Percentiles rank a stretch among this genome's conserved stretches.
Conservation (phyloP, 345 rosid genomes). For the Salix viminalis region DNA sequence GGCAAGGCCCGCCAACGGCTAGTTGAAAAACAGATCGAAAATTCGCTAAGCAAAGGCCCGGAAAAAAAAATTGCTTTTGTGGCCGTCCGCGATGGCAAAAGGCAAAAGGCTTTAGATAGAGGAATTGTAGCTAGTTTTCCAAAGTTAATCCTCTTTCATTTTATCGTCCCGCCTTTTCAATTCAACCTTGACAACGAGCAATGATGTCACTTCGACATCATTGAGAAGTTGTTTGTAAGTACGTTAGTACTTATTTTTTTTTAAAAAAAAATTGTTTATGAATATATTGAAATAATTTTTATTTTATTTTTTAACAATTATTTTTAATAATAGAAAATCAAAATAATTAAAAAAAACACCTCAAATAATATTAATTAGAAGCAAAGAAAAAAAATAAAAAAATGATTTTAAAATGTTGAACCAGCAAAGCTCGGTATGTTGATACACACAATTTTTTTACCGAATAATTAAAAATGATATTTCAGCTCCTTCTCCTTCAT, state of each 20-base stretch:
- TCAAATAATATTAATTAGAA: too few relatives aligned
- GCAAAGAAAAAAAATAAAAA: too few relatives aligned
- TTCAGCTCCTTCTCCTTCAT: not conserved
- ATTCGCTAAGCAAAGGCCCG: too few relatives aligned
- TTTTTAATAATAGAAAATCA: too few relatives aligned
- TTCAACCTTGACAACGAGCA: constrained; percentile 4
- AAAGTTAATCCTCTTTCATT: not conserved
- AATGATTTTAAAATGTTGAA: too few relatives aligned
- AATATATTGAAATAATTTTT: too few relatives aligned
- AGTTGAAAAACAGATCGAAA: not conserved
- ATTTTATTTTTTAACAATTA: too few relatives aligned
- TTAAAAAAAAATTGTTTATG: too few relatives aligned
- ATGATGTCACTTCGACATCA: not conserved
- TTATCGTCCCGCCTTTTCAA: constrained; percentile 9
- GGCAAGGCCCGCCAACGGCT: constrained; percentile 6
- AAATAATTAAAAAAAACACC: too few relatives aligned
- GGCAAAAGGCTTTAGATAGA: not conserved
- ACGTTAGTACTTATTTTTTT: too few relatives aligned
- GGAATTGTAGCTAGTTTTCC: not conserved
- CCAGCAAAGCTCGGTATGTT: not conserved
- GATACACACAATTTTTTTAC: not conserved
- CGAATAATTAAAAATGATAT: not conserved
- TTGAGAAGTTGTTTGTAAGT: too few relatives aligned
- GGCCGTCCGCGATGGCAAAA: not conserved
- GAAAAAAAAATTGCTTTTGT: not conserved